Evolutionary conservation across 306 rosid genomes (phyloP).

Genomic region (Hippophae gyantsensis): DNA sequence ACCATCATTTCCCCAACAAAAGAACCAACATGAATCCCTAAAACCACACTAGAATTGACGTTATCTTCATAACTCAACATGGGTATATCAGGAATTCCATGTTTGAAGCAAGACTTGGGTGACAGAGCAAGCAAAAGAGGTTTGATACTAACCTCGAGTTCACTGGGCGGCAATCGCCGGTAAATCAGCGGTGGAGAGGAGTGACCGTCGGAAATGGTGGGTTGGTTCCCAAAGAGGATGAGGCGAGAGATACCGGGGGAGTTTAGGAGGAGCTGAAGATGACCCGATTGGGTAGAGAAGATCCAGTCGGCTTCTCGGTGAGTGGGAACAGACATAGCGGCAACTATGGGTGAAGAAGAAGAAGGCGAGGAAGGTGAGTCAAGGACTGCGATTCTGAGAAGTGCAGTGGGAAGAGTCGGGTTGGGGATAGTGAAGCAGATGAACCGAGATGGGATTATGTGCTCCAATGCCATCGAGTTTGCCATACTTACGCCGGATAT

Average conservation of each 20-base stretch:
- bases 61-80: constrained; percentile 58
- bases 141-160: constrained; percentile 38
- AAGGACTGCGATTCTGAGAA: constrained; percentile 67
- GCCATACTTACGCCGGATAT: no score
- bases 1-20: constrained; percentile 74
- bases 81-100: constrained; percentile 55
- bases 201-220: constrained; percentile 2
- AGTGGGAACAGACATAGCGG: constrained; percentile 59
- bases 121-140: constrained; percentile 70
- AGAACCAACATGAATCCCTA: constrained; percentile 42
- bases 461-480: constrained; percentile 39
- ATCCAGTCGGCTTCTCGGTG: constrained; percentile 79
- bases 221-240: constrained; percentile 44
- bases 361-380: constrained; percentile 45
- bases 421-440: constrained; percentile 54
- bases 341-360: constrained; percentile 35
- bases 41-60: constrained; percentile 36
- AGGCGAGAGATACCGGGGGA: constrained; percentile 49
- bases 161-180: constrained; percentile 41
- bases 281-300: constrained; percentile 65
- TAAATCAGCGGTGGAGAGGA: constrained; percentile 4
- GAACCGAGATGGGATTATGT: constrained; percentile 43
- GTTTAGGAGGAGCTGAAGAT: constrained; percentile 55
- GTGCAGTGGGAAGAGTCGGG: constrained; percentile 31
- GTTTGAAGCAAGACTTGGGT: constrained; percentile 46